A percentile compares a stretch with the other conserved stretches of the same genome.
phyloP scores from a whole-genome alignment of 768 basidiomycete species.

The Fomitopsis serialis region DNA sequence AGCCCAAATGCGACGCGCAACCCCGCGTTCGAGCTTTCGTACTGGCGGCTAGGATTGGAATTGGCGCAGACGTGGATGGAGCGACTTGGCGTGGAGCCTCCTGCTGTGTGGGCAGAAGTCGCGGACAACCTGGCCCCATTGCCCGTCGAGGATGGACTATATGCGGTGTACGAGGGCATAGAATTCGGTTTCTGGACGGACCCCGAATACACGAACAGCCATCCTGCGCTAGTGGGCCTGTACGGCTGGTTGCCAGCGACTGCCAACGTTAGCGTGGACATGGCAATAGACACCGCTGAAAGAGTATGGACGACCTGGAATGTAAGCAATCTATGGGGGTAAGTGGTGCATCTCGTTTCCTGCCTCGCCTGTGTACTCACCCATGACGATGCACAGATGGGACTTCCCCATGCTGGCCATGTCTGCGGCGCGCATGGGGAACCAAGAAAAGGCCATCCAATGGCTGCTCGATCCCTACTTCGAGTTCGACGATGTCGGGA shows the following conservation, averaged over 20 bases:
- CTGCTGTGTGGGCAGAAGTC: constrained; percentile 39
- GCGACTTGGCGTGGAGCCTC: constrained; percentile 34
- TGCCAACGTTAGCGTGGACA: constrained; percentile 38
- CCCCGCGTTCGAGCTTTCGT: constrained; percentile 53
- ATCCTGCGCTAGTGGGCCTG: constrained; percentile 51
- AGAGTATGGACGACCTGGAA: constrained; percentile 54
- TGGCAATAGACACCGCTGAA: constrained; percentile 44
- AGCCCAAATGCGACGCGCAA: constrained; percentile 48
- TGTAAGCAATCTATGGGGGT: constrained; percentile 49
- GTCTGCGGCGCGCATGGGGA: constrained; percentile 51
- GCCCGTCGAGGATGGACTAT: constrained; percentile 45
- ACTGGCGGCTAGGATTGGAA: constrained; percentile 48
- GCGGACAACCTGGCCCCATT: constrained; percentile 43
- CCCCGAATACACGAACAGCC: constrained; percentile 47
- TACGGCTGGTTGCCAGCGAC: constrained; percentile 55
- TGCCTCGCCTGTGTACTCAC: neutral
- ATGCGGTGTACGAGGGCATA: constrained; percentile 53
- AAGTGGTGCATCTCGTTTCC: constrained; percentile 14
- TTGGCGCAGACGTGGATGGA: constrained; percentile 46
- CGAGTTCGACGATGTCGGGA: constrained; percentile 54
- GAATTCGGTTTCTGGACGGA: constrained; percentile 47
- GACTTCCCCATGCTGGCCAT: constrained; percentile 62
- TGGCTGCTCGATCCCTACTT: constrained; percentile 52
- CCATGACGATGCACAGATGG: constrained; percentile 35
- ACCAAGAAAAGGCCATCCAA: constrained; percentile 43